Evolutionary conservation across 1,284 basidiomycete genomes (phyloP).

Genomic region (Cutaneotrichosporon mucoides): DNA sequence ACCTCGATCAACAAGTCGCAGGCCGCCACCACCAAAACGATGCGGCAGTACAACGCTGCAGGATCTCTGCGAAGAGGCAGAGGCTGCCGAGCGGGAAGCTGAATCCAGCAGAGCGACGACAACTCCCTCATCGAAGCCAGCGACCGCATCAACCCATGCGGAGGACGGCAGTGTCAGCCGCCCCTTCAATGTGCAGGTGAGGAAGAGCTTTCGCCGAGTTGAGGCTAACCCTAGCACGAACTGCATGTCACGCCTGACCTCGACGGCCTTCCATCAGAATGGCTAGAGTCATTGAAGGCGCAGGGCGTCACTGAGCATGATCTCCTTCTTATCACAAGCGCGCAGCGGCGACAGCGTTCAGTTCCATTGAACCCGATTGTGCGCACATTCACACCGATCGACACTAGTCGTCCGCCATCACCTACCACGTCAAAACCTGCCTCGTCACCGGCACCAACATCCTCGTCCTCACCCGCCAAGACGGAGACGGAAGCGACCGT

Average conservation of each 20-base stretch:
- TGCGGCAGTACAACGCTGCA: neutral
- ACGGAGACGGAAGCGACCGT: too few species aligned
- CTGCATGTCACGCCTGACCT: conserved; percentile 43
- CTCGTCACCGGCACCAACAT: neutral
- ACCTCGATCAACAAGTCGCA: neutral
- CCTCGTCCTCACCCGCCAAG: too few species aligned
- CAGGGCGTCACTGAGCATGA: conserved; percentile 42
- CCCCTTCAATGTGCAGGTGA: conserved; percentile 43
- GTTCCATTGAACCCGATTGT: neutral
- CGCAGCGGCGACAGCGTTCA: conserved; percentile 20
- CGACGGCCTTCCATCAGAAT: conserved; percentile 34
- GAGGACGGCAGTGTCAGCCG: conserved; percentile 21
- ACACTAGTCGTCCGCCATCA: neutral
- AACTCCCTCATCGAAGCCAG: too few species aligned
- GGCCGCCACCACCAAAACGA: neutral
- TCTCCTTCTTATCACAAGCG: conserved; percentile 33
- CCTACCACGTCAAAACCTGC: neutral
- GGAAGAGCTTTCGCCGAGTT: too few species aligned
- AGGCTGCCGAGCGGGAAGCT: neutral
- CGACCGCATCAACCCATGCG: too few species aligned
- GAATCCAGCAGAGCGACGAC: too few species aligned
- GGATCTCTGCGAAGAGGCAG: conserved; percentile 1
- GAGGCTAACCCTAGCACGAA: conserved; percentile 34
- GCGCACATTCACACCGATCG: conserved; percentile 1
- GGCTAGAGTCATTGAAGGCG: conserved; percentile 31